A percentile compares a stretch with the other conserved stretches of the same genome.
These are phyloP conservation scores for Pichia nakasei DNA, from an alignment of 805 yeast genomes.

Conservation along the genomic window DNA sequence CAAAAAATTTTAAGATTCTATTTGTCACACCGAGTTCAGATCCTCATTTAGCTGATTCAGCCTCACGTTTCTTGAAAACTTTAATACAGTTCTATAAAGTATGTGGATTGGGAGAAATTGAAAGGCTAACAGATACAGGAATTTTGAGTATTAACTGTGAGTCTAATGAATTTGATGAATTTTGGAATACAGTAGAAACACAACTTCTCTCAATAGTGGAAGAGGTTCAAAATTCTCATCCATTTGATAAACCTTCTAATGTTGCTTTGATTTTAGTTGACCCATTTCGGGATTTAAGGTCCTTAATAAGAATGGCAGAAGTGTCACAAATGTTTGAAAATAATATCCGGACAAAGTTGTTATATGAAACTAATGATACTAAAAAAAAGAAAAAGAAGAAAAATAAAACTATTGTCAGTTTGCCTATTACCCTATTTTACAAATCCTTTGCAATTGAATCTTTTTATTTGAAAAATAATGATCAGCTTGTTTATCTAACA, in stretches of 20 bases:
- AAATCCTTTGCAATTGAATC: conserved; percentile 36
- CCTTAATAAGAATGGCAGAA: conserved; percentile 38
- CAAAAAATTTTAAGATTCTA: conserved; percentile 45
- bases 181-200: conserved; percentile 15
- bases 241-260: conserved; percentile 5
- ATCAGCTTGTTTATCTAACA: conserved; percentile 25
- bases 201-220: conserved; percentile 57
- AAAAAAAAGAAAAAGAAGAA: conserved; percentile 21
- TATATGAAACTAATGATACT: conserved; percentile 14
- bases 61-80: conserved; percentile 30
- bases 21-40: conserved; percentile 28
- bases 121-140: conserved; percentile 10
- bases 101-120: conserved; percentile 38
- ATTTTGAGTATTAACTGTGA: conserved; percentile 17
- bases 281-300: conserved; percentile 33
- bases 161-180: conserved; percentile 5
- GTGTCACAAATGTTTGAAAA: conserved; percentile 40
- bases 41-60: conserved; percentile 22
- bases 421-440: conserved; percentile 18
- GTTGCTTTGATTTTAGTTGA: conserved; percentile 40
- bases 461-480: conserved; percentile 29
- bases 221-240: conserved; percentile 44
- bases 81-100: conserved; percentile 37
- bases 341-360: conserved; percentile 19
- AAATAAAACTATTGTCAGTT: conserved; percentile 7